Base-by-base conservation (phyloP, 1,139 yeast genomes). In the Meyerozyma smithsonii region DNA sequence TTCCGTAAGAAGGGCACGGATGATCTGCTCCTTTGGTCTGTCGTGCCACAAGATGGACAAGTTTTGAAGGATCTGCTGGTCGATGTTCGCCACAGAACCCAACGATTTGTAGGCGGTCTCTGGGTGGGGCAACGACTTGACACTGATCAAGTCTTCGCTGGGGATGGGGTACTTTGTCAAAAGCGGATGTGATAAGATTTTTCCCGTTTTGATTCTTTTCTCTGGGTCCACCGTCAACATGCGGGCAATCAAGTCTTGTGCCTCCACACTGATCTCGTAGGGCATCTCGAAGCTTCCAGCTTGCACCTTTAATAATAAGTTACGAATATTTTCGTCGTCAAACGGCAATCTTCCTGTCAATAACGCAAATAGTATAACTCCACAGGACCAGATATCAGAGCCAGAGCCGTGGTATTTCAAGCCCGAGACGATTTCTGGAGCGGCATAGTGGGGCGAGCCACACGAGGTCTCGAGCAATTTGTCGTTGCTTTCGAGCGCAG, bases 361-460 rank as follows among this genome's bases (percentile, higher is more conserved):
- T 36, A 84, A 63, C 5, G 95, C 94, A 64, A 83, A 84, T 39
- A 84, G 65, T 34, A 84, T 84, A 32, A 84, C 85, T 55, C 94
- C 95, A 62, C 92, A 84, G 12, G 90, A 83, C 95, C 95, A 84
- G 36, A 84, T 82, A 61, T 84, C 95, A 43, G 88, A 80, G 38
- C 89, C 89, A 35, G 85, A 82, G 24, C 95, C 95, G 58, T 84
- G 88, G 56, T 84, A 84, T 45, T 78, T 79, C 51, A 77, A 74
- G 11, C 94, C 92, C 53, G 82, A 74, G 24, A 84, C 90, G 47
- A 84, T 84, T 63, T 84, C 95, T 1, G 95, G 95, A 6, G 94
- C 87, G 11, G 94, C 94, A 58, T 84, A 84, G 62, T 84, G 95
- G 16, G 95, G 94, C 30, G 89, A 81, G 3, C 94, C 95, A 66